These are phyloP conservation scores for Fusarium piperis DNA, from an alignment of 2,329 filamentous ascomycete genomes.

Conservation along the genomic window DNA sequence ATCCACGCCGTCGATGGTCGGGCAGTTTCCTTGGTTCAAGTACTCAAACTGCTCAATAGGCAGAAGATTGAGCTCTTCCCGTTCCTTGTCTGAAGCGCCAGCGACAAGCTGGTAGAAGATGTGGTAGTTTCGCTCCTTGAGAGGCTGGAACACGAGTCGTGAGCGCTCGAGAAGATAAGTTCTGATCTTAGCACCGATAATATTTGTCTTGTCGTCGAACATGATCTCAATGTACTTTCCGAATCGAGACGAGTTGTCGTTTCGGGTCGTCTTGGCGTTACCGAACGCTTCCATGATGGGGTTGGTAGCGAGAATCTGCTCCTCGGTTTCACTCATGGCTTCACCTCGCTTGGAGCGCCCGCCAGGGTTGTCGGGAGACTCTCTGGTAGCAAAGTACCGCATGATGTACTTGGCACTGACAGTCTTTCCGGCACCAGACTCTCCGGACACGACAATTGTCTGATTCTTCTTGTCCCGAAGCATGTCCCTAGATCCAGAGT, in stretches of 20 bases:
- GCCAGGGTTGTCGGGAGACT: slow-evolving; percentile 87
- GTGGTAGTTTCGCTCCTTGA: slow-evolving; percentile 98
- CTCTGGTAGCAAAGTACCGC: slow-evolving; percentile 98
- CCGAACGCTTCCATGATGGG: slow-evolving; percentile 99
- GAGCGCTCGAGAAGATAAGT: slow-evolving; percentile 96
- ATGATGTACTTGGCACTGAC: slow-evolving; percentile 99
- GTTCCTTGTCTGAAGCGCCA: slow-evolving; percentile 86
- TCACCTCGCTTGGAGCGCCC: slow-evolving; percentile 80
- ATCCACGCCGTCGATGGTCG: slow-evolving; percentile 92
- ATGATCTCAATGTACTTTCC: slow-evolving; percentile 99
- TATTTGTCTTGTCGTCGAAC: slow-evolving; percentile 95
- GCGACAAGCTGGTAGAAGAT: slow-evolving; percentile 98
- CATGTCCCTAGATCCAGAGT: slow-evolving; percentile 80
- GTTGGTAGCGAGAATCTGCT: slow-evolving; percentile 97
- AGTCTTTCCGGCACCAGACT: slow-evolving; percentile 98
- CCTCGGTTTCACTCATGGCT: slow-evolving; percentile 95
- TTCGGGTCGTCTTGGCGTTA: slow-evolving; percentile 99
- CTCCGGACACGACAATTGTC: slow-evolving; percentile 98
- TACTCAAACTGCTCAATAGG: slow-evolving; percentile 94
- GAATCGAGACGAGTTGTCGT: slow-evolving; percentile 98
- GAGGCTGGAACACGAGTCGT: slow-evolving; percentile 93
- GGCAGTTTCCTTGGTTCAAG: slow-evolving; percentile 92
- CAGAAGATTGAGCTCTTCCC: slow-evolving; percentile 79
- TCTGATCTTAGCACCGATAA: slow-evolving; percentile 96
- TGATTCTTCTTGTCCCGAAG: slow-evolving; percentile 94